Percentiles rank a stretch among this genome's conserved stretches.
phyloP scores from a whole-genome alignment of 345 rosid species.

The Carallia pectinifolia region DNA sequence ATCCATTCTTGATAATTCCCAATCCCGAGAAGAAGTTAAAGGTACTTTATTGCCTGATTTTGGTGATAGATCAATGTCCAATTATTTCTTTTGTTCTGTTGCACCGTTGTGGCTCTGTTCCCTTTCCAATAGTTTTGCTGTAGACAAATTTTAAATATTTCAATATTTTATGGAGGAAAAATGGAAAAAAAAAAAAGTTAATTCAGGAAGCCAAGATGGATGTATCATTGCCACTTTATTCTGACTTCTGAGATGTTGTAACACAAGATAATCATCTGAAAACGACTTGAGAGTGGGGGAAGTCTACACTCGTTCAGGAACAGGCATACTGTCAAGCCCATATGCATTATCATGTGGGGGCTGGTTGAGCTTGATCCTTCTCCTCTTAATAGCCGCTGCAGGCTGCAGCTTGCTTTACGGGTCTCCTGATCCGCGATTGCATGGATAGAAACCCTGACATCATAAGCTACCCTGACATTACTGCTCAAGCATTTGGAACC shows the following conservation, averaged over 20 bases:
- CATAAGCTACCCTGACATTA: constrained; percentile 36
- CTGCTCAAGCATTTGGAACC: constrained; percentile 39
- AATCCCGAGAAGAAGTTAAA: constrained; percentile 77
- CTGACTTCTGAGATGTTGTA: constrained; percentile 76
- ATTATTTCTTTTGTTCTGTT: constrained; percentile 33
- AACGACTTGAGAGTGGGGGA: constrained; percentile 54
- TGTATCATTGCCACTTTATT: constrained; percentile 2
- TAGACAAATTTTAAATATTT: too few species aligned
- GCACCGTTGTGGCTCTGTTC: too few species aligned
- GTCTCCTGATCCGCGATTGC: constrained; percentile 35
- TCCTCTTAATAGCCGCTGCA: constrained; percentile 30
- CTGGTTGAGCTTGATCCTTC: constrained; percentile 44
- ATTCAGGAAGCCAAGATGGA: too few species aligned
- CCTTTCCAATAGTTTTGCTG: too few species aligned
- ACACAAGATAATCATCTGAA: constrained; percentile 74
- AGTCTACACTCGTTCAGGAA: constrained; percentile 59
- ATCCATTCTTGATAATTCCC: constrained; percentile 81
- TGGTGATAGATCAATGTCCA: too few species aligned
- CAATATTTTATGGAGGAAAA: too few species aligned
- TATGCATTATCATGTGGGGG: constrained; percentile 50
- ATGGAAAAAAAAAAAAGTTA: too few species aligned
- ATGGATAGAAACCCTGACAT: constrained; percentile 35
- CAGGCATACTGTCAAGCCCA: constrained; percentile 46
- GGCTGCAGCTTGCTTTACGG: constrained; percentile 35
- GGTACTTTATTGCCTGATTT: constrained; percentile 33